These are phyloP conservation scores for Fomitiporia mediterranea DNA, from an alignment of 1,284 basidiomycete species.

Conservation along the genomic window DNA sequence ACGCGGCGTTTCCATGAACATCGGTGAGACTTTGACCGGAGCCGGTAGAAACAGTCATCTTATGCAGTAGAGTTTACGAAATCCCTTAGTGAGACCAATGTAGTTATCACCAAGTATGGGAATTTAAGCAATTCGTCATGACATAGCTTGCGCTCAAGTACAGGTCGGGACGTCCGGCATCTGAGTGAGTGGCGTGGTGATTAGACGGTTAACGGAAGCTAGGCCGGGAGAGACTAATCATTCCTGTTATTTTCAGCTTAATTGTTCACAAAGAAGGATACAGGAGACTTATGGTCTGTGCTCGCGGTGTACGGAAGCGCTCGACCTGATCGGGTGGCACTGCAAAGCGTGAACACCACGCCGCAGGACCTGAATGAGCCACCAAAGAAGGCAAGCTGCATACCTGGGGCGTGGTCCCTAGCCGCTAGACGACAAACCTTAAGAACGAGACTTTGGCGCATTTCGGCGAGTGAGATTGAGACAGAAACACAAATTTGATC, in stretches of 20 bases:
- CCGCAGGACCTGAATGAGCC: constrained; percentile 8
- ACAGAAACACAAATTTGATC: constrained; percentile 8
- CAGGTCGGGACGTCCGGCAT: not conserved
- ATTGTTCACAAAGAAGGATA: not conserved
- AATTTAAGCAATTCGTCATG: not conserved
- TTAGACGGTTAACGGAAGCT: not conserved
- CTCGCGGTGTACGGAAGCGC: not conserved
- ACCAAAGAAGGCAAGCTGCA: not conserved
- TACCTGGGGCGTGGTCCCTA: not conserved
- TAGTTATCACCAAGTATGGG: not conserved
- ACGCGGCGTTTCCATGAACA: not conserved
- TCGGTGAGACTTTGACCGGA: not conserved
- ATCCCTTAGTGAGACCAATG: constrained; percentile 1
- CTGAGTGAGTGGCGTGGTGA: not conserved
- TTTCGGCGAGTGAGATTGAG: constrained; percentile 8
- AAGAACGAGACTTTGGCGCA: constrained; percentile 8
- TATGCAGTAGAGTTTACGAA: not conserved
- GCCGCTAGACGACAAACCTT: not conserved
- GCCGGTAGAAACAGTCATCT: not conserved
- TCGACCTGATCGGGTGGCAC: constrained; percentile 12
- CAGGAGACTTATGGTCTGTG: not conserved
- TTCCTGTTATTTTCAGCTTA: not conserved
- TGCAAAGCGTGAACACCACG: not conserved
- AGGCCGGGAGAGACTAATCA: not conserved
- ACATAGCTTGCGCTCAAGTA: not conserved